These are phyloP conservation scores for Gossypium laxum DNA, from an alignment of 441 rosid genomes.

Conservation along the genomic window DNA sequence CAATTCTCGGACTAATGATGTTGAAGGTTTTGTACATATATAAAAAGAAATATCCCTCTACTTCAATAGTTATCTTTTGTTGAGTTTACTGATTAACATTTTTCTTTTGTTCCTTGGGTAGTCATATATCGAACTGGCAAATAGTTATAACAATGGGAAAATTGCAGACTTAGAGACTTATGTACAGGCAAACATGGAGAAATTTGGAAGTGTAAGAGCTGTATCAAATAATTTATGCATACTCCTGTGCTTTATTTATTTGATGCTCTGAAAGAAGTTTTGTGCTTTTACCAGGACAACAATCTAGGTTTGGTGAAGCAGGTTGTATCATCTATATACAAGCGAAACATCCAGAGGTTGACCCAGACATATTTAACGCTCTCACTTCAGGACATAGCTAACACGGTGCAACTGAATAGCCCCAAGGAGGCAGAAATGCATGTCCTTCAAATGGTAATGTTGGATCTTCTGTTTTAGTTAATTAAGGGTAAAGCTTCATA, in stretches of 20 bases:
- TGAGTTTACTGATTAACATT: constrained; percentile 9
- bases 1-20: neutral
- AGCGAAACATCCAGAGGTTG: constrained; percentile 85
- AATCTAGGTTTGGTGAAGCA: constrained; percentile 91
- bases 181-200: constrained; percentile 43
- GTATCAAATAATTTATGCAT: constrained; percentile 12
- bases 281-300: constrained; percentile 57
- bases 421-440: constrained; percentile 96
- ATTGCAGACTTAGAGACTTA: constrained; percentile 45
- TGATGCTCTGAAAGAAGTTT: constrained; percentile 15
- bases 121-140: constrained; percentile 66
- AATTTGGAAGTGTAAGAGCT: constrained; percentile 54
- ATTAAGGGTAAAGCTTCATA: neutral
- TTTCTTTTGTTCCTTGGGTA: constrained; percentile 26
- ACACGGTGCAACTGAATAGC: constrained; percentile 60
- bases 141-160: constrained; percentile 54
- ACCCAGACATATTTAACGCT: constrained; percentile 91
- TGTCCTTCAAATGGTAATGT: constrained; percentile 89
- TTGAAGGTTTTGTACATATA: neutral
- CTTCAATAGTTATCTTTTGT: neutral
- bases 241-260: constrained; percentile 10
- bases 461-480: neutral
- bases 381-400: constrained; percentile 92
- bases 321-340: constrained; percentile 83
- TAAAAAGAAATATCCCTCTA: neutral